Evolutionary conservation across 2,329 filamentous ascomycete species (phyloP).

Genomic region (Fusarium mangiferae): DNA sequence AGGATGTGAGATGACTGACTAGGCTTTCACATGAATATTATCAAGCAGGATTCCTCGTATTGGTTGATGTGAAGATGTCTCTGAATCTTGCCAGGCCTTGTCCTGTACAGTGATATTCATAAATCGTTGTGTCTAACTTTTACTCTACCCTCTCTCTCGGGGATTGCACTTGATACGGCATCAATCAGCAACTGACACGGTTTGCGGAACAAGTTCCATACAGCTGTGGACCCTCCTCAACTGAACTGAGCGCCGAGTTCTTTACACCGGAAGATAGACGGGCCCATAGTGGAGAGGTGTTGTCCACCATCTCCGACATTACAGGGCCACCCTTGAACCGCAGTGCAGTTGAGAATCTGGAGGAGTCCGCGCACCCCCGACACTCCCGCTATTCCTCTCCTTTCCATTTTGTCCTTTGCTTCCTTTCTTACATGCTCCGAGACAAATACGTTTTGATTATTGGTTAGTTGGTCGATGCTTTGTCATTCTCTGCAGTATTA

Average conservation of each 20-base stretch:
- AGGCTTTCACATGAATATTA: background rate
- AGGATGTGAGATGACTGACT: background rate
- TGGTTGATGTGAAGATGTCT: background rate
- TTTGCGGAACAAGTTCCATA: conserved; percentile 22
- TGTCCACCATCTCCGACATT: conserved; percentile 41
- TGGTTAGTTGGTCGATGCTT: background rate
- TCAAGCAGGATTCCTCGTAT: background rate
- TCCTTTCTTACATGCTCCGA: conserved; percentile 1
- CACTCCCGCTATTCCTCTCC: conserved; percentile 26
- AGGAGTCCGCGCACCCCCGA: conserved; percentile 35
- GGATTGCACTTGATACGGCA: conserved; percentile 35
- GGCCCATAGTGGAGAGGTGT: conserved; percentile 34
- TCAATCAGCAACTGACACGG: conserved; percentile 32
- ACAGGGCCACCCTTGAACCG: conserved; percentile 28
- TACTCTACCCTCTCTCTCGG: conserved; percentile 17
- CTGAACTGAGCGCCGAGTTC: conserved; percentile 25
- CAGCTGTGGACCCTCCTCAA: conserved; percentile 20
- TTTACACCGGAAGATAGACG: conserved; percentile 16
- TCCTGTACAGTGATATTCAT: background rate
- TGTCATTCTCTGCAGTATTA: background rate
- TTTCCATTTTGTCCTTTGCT: conserved; percentile 8
- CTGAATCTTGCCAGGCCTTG: background rate
- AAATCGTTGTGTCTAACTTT: background rate
- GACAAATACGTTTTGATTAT: background rate
- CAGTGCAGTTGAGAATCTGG: conserved; percentile 35